These are phyloP conservation scores for Suillus subaureus DNA, from an alignment of 768 basidiomycete genomes.

Conservation along the genomic window DNA sequence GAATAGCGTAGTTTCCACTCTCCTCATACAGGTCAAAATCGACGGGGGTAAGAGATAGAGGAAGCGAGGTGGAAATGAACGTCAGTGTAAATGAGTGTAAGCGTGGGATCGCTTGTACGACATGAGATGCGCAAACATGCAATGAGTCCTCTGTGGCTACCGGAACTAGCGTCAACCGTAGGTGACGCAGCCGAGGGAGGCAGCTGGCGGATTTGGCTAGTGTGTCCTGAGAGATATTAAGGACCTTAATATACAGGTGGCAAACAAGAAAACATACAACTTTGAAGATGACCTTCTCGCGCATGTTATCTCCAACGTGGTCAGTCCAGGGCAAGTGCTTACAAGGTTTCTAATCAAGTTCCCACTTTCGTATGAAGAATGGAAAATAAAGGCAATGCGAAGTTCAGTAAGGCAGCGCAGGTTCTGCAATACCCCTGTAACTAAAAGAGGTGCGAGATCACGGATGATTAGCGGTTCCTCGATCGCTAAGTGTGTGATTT, in stretches of 20 bases:
- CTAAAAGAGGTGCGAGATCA: constrained; percentile 63
- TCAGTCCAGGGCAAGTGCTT: constrained; percentile 64
- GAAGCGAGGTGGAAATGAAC: constrained; percentile 62
- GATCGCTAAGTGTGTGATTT: constrained; percentile 59
- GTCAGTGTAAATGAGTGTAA: constrained; percentile 64
- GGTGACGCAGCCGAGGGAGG: constrained; percentile 63
- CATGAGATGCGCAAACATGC: constrained; percentile 56
- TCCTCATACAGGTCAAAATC: constrained; percentile 43
- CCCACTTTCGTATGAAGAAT: constrained; percentile 75
- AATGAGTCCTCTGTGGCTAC: constrained; percentile 67
- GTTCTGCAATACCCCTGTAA: constrained; percentile 60
- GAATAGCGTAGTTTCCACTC: constrained; percentile 58
- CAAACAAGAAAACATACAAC: constrained; percentile 46
- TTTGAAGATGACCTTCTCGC: constrained; percentile 73
- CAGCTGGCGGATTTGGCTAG: constrained; percentile 65
- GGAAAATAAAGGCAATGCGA: constrained; percentile 66
- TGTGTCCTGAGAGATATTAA: constrained; percentile 22
- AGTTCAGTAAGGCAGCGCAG: constrained; percentile 58
- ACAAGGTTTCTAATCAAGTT: constrained; percentile 69
- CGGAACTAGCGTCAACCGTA: constrained; percentile 66
- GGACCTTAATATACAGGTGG: not conserved
- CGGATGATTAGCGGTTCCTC: constrained; percentile 68
- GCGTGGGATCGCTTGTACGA: constrained; percentile 68
- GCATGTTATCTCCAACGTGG: constrained; percentile 66
- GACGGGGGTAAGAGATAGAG: constrained; percentile 46